Evolutionary conservation across 1,139 yeast species (phyloP).

Genomic region (Lodderomyces parapsilosis): DNA sequence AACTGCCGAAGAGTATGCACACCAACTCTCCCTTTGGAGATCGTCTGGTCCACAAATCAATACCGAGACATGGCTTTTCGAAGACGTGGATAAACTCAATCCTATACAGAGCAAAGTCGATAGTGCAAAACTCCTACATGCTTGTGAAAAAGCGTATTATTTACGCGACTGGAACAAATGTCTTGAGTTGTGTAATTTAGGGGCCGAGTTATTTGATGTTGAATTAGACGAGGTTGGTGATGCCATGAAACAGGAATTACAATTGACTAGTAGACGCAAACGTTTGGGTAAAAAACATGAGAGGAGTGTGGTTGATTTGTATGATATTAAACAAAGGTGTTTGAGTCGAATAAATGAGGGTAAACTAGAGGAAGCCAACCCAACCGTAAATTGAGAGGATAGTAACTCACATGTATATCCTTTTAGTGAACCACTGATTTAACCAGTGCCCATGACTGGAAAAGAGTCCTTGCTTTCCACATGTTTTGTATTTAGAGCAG

Average conservation of each 20-base stretch:
- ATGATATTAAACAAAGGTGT: constrained; percentile 42
- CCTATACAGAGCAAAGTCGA: constrained; percentile 29
- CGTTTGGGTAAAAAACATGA: constrained; percentile 36
- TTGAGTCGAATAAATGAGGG: constrained; percentile 7
- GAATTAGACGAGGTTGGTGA: constrained; percentile 28
- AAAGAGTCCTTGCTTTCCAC: too few species aligned
- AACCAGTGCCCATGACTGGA: too few species aligned
- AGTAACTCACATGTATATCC: too few species aligned
- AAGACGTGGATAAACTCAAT: constrained; percentile 23
- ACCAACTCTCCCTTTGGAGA: constrained; percentile 45
- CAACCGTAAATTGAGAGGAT: too few species aligned
- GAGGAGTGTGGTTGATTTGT: constrained; percentile 46
- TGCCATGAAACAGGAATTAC: constrained; percentile 25
- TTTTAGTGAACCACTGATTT: too few species aligned
- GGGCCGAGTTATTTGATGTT: constrained; percentile 30
- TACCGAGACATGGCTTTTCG: constrained; percentile 45
- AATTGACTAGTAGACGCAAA: constrained; percentile 19
- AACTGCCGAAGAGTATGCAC: constrained; percentile 49
- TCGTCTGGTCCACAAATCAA: constrained; percentile 52
- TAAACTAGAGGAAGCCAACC: too few species aligned
- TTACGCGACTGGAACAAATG: constrained; percentile 45
- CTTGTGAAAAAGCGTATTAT: constrained; percentile 53
- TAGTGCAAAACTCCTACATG: constrained; percentile 36
- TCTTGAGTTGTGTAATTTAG: constrained; percentile 20
- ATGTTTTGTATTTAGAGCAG: too few species aligned